Base-by-base conservation (phyloP, 441 rosid species). In the Gossypium schwendimanii region DNA sequence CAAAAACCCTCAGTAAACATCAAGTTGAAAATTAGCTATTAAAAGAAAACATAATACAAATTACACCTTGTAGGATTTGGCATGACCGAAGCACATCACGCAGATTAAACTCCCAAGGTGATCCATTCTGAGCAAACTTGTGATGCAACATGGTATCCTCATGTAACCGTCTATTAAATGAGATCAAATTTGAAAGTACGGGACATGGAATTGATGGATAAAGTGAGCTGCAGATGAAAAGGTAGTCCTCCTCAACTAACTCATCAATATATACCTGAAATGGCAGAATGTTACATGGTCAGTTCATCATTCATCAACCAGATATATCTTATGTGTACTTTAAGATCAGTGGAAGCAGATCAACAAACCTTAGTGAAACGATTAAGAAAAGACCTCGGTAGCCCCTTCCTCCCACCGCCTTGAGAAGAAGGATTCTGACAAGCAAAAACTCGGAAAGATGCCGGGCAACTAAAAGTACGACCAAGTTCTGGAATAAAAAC, bases 371-470 rank as follows among this genome's bases (percentile, higher is more conserved):
- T 96, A 6, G 91, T 89, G 81, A 93, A 96, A 79, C 99, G 97
- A 75, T 96, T 93, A 59, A 96, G 86, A 79, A 96, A 96, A 63
- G 99, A 96, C 82, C 86, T 91, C n/a, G 99, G 99, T 75, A 96
- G 97, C 80, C 97, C 97, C 84, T 96, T 96, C 81, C 99, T 83
- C 57, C 99, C 99, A 80, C 99, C 99, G 71, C 99, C 99, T 83
- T 96, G 98, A 78, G 88, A 85, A 67, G 97, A 85, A 80, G 99
- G 99, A 84, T 96, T 96, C 85, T 96, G 99, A 80, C 99, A 96
- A 54, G 98, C 97, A 82, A 96, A 96, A 78, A 96, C 84, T 81
- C 94, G 89, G 72, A 96, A 96, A 68, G 97, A 82, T 59, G 91
- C 75, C 18, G 96, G 97, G 61, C 99, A 96, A 71, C 78, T 89